Conservation (phyloP, 169 alveolate genomes). For the Plasmodium knowlesi region DNA sequence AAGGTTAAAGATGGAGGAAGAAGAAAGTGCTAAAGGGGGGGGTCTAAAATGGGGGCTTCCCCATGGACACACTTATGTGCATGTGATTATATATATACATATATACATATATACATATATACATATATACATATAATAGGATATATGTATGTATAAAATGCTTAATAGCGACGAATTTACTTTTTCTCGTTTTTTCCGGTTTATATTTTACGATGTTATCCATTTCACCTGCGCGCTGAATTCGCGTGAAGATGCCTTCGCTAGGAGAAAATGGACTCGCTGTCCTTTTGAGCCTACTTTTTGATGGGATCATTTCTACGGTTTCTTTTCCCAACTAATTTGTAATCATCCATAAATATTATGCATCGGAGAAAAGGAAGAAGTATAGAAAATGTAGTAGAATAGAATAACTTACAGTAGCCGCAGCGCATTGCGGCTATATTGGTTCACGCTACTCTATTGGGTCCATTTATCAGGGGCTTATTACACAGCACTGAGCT, state of each 20-base stretch:
- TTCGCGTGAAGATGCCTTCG: not conserved
- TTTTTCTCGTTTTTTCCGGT: not conserved
- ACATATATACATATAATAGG: too few relatives aligned
- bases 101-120: not conserved
- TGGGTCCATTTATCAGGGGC: not conserved
- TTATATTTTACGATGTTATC: not conserved
- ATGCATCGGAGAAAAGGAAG: not conserved
- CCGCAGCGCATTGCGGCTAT: not conserved
- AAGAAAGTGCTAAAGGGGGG: not conserved
- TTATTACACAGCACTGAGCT: not conserved
- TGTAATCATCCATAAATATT: not conserved
- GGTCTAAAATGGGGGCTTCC: not conserved
- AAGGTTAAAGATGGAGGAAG: not conserved
- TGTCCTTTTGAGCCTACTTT: not conserved
- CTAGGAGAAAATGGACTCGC: not conserved
- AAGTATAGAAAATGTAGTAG: not conserved
- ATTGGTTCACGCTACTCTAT: not conserved
- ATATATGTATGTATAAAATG: not conserved
- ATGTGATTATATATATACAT: not conserved
- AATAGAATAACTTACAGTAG: not conserved
- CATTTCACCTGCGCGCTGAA: not conserved
- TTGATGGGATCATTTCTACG: not conserved
- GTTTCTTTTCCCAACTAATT: not conserved
- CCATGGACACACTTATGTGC: not conserved
- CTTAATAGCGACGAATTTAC: not conserved